Evolutionary conservation across 345 rosid species (phyloP), one percentile per base, ranked within the genome.

Genomic region (Cardiospermum halicacabum): DNA sequence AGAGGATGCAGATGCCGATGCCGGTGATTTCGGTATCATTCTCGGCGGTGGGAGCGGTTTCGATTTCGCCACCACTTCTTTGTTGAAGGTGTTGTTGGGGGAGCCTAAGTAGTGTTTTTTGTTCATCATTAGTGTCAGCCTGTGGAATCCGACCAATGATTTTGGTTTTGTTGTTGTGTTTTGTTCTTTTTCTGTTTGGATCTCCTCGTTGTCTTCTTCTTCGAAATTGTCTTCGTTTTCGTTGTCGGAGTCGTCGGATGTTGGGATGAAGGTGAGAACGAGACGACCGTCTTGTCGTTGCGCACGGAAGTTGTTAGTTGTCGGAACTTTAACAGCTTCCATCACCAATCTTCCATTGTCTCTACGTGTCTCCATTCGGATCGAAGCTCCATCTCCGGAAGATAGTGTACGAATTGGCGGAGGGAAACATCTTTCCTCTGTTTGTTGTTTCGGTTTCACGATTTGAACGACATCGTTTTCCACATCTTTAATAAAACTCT

Each of bases 271-370:
- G n/a, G 92, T 79, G 51, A 95, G 96, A 16, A 91, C 84, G 56
- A 95, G 96, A 53, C 97, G 96, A 47, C 97, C 99, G 54, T 84
- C 77, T 49, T 84, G 80, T n/a, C 99, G 91, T 56, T 77, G 82
- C 26, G 90, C 96, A 3, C 56, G 73, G 84, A 95, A 91, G 53
- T 82, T 89, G 74, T 74, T 83, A 63, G 81, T 82, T 2, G 87
- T 66, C n/a, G 93, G 78, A 75, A 86, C 75, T 26, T 93, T 85
- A 66, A 91, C 87, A 24, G 96, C 97, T 72, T 95, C 92, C 47
- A 95, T 86, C 69, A 95, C 94, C 81, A 95, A 62, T 11, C 96
- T 78, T 0, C 99, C 99, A 57, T 89, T 85, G 48, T 87, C 85
- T 9, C 99, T 96, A 57, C 70, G 86, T 59, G 90, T 75, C 80